Evolutionary conservation across 2,329 filamentous ascomycete species (phyloP), one percentile per base, ranked within the genome.

Genomic region (Raffaelea arxii): DNA sequence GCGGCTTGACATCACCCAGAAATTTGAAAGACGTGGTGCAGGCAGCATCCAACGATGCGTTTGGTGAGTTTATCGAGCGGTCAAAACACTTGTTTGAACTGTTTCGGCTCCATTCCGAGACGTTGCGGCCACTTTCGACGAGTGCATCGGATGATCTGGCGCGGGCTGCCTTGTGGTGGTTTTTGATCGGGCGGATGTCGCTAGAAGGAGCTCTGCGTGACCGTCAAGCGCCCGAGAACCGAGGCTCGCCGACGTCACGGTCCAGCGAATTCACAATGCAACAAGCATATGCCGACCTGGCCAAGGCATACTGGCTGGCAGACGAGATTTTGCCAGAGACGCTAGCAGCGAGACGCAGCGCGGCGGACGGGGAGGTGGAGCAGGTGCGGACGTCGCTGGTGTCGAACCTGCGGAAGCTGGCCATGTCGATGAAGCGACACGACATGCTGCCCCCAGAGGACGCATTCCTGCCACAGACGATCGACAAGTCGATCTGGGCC

Each of bases 131-230:
- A 0, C 60, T 89, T 4, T 71, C 77, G 46, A 72, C 75, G 25
- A 82, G 78, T 43, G 69, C 78, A 0, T 71, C 83, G 1, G 70
- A 74, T 41, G 78, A 88, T 49, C 83, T 90, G 68, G 71, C 84
- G 10, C 76, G 86, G 48, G 82, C 81, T 22, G 82, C 80, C 4
- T 69, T 86, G 1, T 96, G 90, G 90, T 96, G 90, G 90, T 94
- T 95, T 58, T 60, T 94, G 40, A 84, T 79, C 54, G 90, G 89
- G 19, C 81, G 89, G 51, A 78, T 82, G 57, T 80, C 81, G 10
- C 71, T 95, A 44, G 90, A 95, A 61, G 64, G 67, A 12, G 71
- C 82, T 35, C 80, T 94, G 41, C 75, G 86, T 50, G 80, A 78
- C 44, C 74, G 78, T 6, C 74, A 81, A 25, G 65, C 40, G 30